Conservation (phyloP, 345 rosid species). For the Arabis hirsuta region DNA sequence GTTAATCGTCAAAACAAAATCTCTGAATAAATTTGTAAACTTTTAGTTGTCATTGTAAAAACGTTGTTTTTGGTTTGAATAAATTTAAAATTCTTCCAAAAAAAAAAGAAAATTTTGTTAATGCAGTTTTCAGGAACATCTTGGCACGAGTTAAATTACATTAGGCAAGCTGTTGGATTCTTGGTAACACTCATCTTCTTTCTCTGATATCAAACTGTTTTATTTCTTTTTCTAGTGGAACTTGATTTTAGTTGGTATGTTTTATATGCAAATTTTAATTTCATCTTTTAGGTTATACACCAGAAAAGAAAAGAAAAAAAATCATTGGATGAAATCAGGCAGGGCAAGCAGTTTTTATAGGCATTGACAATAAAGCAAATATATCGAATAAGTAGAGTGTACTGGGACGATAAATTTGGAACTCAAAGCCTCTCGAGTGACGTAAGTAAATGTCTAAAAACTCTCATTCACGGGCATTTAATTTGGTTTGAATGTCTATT, state of each 20-base stretch:
- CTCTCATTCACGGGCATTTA: neutral
- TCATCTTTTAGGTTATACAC: slow-evolving; percentile 79
- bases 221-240: slow-evolving; percentile 6
- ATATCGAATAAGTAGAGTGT: slow-evolving; percentile 96
- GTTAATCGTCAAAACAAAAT: no score
- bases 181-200: slow-evolving; percentile 56
- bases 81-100: no score
- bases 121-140: slow-evolving; percentile 95
- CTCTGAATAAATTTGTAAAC: no score
- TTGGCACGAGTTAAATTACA: slow-evolving; percentile 94
- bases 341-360: slow-evolving; percentile 70
- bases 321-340: slow-evolving; percentile 83
- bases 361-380: slow-evolving; percentile 91
- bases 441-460: slow-evolving; percentile 50
- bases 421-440: slow-evolving; percentile 95
- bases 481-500: slow-evolving; percentile 11
- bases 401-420: slow-evolving; percentile 98
- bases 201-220: slow-evolving; percentile 11
- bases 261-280: slow-evolving; percentile 16
- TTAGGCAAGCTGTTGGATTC: slow-evolving; percentile 98
- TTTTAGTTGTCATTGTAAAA: no score
- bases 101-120: no score
- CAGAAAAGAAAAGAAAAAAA: slow-evolving; percentile 88
- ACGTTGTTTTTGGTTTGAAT: no score
- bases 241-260: slow-evolving; percentile 1